Evolutionary conservation across 139 green algal species (phyloP).

Genomic region (Axilococcus clingmanii): DNA sequence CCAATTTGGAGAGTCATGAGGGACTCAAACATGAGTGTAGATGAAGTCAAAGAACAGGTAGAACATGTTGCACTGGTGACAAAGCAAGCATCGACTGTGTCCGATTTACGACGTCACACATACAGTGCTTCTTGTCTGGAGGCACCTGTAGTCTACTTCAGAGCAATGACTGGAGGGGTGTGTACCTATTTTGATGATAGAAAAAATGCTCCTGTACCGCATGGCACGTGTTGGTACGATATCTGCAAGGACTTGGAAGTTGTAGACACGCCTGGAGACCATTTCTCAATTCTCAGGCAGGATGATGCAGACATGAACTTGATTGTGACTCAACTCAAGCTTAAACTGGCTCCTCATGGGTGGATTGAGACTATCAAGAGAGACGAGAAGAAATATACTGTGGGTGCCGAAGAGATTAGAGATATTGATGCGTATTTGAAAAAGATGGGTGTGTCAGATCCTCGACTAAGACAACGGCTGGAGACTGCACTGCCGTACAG

Average conservation of each 20-base stretch:
- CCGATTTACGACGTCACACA: slow-evolving; percentile 61
- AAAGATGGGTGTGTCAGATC: slow-evolving; percentile 65
- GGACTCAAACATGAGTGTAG: slow-evolving; percentile 58
- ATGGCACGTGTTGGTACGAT: slow-evolving; percentile 66
- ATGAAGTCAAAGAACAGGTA: slow-evolving; percentile 59
- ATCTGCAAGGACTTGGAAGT: slow-evolving; percentile 56
- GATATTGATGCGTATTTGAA: slow-evolving; percentile 67
- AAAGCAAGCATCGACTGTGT: slow-evolving; percentile 62
- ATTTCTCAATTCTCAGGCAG: slow-evolving; percentile 73
- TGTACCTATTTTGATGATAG: slow-evolving; percentile 80
- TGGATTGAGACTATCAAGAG: slow-evolving; percentile 29
- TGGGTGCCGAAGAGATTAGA: slow-evolving; percentile 36
- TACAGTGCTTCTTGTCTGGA: slow-evolving; percentile 22
- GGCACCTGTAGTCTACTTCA: slow-evolving; percentile 65
- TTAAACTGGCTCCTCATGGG: slow-evolving; percentile 33
- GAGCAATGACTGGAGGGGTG: slow-evolving; percentile 40
- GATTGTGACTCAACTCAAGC: slow-evolving; percentile 40
- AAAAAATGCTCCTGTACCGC: slow-evolving; percentile 17
- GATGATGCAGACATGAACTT: slow-evolving; percentile 44
- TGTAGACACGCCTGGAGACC: slow-evolving; percentile 61
- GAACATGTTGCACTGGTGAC: slow-evolving; percentile 62
- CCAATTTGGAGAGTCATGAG: slow-evolving; percentile 85
- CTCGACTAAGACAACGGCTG: slow-evolving; percentile 26
- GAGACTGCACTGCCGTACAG: slow-evolving; percentile 25
- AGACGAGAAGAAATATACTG: slow-evolving; percentile 12